phyloP scores from a whole-genome alignment of 2,329 filamentous ascomycete genomes.

The Mycogone perniciosa region DNA sequence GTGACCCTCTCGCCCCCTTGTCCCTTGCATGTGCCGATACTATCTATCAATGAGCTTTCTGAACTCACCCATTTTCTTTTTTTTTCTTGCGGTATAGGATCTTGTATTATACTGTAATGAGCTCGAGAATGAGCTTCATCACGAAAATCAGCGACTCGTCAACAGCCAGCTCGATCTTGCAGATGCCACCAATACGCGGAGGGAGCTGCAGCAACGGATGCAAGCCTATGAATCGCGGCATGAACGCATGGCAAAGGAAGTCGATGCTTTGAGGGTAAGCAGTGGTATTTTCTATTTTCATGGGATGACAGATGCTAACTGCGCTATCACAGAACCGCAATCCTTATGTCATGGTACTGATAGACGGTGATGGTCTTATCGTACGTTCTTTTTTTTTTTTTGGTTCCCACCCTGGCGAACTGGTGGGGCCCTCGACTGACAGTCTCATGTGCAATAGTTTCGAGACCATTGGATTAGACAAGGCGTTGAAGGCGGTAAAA shows the following conservation, averaged over 20 bases:
- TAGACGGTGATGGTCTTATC: conserved; percentile 58
- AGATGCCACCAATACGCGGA: conserved; percentile 40
- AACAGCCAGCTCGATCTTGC: conserved; percentile 45
- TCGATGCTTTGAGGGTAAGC: conserved; percentile 41
- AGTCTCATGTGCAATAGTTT: conserved; percentile 39
- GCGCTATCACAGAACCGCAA: conserved; percentile 40
- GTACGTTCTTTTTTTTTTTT: conserved; percentile 29
- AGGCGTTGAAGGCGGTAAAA: conserved; percentile 50
- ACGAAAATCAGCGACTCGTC: conserved; percentile 38
- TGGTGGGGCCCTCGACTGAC: not conserved
- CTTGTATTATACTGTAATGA: conserved; percentile 30
- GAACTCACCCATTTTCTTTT: not conserved
- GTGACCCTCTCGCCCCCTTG: not conserved
- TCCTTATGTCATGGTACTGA: conserved; percentile 53
- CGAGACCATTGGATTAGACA: conserved; percentile 47
- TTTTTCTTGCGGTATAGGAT: conserved; percentile 20
- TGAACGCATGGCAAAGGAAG: conserved; percentile 31
- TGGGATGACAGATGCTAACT: not conserved
- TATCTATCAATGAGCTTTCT: not conserved
- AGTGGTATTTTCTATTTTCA: conserved; percentile 5
- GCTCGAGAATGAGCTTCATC: conserved; percentile 36
- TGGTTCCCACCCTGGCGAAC: not conserved
- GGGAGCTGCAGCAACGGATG: conserved; percentile 45
- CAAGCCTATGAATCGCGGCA: conserved; percentile 33
- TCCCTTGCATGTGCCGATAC: not conserved